These are phyloP conservation scores for Beta vulgaris DNA, from an alignment of 148 eudicot genomes.

Conservation along the genomic window DNA sequence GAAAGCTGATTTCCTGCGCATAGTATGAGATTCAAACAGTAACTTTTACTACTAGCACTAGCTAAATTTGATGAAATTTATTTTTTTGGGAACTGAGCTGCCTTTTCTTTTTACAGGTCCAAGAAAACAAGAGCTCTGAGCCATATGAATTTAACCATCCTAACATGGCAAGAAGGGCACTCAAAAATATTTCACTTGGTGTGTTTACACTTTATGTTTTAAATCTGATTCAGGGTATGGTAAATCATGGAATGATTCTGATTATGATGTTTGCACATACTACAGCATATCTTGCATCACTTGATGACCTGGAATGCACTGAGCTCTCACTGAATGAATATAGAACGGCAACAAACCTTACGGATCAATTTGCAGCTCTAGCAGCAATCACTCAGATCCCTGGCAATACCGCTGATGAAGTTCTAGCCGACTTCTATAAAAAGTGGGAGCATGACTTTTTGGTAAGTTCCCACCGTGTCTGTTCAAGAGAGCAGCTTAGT, in stretches of 20 bases:
- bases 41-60: not conserved
- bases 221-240: not conserved
- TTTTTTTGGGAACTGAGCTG: not conserved
- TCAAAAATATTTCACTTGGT: slow-evolving; percentile 84
- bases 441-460: slow-evolving; percentile 88
- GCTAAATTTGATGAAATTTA: not conserved
- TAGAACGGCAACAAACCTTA: slow-evolving; percentile 83
- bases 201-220: slow-evolving; percentile 20
- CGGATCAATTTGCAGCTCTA: slow-evolving; percentile 87
- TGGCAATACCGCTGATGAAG: slow-evolving; percentile 66
- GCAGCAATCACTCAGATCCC: slow-evolving; percentile 81
- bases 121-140: slow-evolving; percentile 73
- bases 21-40: slow-evolving; percentile 39
- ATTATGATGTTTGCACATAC: slow-evolving; percentile 12
- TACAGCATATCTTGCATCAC: slow-evolving; percentile 78
- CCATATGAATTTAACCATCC: slow-evolving; percentile 64
- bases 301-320: slow-evolving; percentile 56
- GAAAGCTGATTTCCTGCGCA: slow-evolving; percentile 57
- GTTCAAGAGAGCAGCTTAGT: not conserved
- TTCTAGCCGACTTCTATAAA: slow-evolving; percentile 79
- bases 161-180: slow-evolving; percentile 82
- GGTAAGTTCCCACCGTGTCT: slow-evolving; percentile 37
- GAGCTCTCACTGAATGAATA: slow-evolving; percentile 84
- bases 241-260: not conserved
- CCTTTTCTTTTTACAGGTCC: slow-evolving; percentile 49